Evolutionary conservation across 1,284 basidiomycete species (phyloP), one percentile per base, ranked within the genome.

Genomic region (Phaffia rhodozyma): DNA sequence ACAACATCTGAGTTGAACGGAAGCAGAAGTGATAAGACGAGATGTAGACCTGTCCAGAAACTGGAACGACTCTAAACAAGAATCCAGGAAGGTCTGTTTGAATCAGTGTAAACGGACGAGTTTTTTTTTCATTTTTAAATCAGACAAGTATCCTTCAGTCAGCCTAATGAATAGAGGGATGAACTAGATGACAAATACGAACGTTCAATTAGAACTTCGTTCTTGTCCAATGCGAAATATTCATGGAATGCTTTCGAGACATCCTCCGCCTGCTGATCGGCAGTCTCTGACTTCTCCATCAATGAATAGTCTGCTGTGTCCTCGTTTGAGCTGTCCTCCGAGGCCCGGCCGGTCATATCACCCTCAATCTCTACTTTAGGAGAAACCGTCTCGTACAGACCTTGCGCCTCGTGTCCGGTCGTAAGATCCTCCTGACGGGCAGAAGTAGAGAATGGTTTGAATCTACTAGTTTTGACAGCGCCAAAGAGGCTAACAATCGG

Each of bases 21-120:
- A 94, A 94, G 75, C 89, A 93, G 73, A 94, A 87, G 73, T 84
- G 86, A 68, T 89, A 91, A 27, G 82, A 85, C 29, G 92, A 91
- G 66, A 97, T 81, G 71, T 87, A 96, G 50, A 96, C 81, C 57
- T 86, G 82, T 5, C 92, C 92, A 65, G 82, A 87, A 9, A 93
- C 82, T 0, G 93, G 93, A 9, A 96, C 75, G 27, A 93, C 79
- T 61, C 92, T 82, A 75, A 86, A 89, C 54, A 97, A 79, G 73
- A 87, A 92, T 21, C 90, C 91, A 49, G 87, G 82, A 74, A 92
- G 90, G 73, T 89, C 91, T 94, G 71, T 9, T 3, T 20, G 47
- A 20, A 58, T 51, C 30, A 55, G 13, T 52, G 60, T 20, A 29
- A 23, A 66, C 57, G 29, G 52, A 11, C 2, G n/a, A n/a, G n/a